phyloP scores from a whole-genome alignment of 805 yeast genomes.

The Lipomyces yamadae region DNA sequence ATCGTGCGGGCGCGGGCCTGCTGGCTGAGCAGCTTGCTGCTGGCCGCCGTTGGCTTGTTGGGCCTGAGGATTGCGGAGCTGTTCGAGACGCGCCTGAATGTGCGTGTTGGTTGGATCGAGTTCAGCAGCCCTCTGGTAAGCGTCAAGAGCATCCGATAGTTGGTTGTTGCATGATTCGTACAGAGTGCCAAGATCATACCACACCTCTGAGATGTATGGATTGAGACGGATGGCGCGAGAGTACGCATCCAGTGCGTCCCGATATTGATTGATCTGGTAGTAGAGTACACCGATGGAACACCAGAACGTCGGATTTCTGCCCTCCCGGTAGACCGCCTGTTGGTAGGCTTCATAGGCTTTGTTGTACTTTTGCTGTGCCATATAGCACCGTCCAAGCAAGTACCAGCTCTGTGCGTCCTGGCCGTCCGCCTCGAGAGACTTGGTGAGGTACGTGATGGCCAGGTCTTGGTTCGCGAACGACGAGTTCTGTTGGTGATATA shows the following conservation, averaged over 20 bases:
- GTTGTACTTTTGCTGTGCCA: constrained; percentile 93
- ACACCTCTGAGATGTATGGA: constrained; percentile 95
- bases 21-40: constrained; percentile 64
- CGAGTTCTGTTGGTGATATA: constrained; percentile 73
- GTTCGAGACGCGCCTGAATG: constrained; percentile 89
- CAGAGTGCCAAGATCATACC: constrained; percentile 97
- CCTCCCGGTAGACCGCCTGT: constrained; percentile 96
- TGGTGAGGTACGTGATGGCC: constrained; percentile 80
- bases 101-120: constrained; percentile 94
- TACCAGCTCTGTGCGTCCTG: constrained; percentile 98
- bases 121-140: constrained; percentile 94
- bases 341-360: constrained; percentile 98
- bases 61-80: constrained; percentile 52
- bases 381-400: constrained; percentile 92
- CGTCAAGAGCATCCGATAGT: constrained; percentile 91
- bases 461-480: constrained; percentile 78
- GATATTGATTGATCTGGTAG: constrained; percentile 92
- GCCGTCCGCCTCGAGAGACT: constrained; percentile 86
- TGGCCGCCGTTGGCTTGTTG: constrained; percentile 62
- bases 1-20: constrained; percentile 58
- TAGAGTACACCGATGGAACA: constrained; percentile 92
- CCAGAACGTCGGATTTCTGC: constrained; percentile 98
- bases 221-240: constrained; percentile 94
- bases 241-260: constrained; percentile 97
- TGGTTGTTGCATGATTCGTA: constrained; percentile 98